These are phyloP conservation scores for Verbascum thapsus DNA, from an alignment of 257 asterid genomes.

Conservation along the genomic window DNA sequence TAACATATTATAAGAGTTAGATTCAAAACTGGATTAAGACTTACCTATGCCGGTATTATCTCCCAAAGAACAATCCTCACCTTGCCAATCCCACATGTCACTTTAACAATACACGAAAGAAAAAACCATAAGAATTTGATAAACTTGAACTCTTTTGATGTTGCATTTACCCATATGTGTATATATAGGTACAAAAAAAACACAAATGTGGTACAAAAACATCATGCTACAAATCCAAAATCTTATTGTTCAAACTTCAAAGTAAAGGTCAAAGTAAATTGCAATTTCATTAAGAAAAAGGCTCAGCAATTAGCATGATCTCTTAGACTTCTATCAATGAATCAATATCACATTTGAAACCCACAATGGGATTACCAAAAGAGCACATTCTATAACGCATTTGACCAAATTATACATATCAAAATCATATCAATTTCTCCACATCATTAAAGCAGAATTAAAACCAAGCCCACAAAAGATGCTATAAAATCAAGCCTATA, in stretches of 20 bases:
- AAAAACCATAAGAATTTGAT: constrained; percentile 10
- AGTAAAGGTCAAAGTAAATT: constrained; percentile 1
- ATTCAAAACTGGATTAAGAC: constrained; percentile 22
- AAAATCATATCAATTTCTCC: neutral
- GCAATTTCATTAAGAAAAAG: neutral
- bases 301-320: constrained; percentile 2
- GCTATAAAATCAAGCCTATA: constrained; percentile 27
- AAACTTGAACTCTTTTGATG: constrained; percentile 11
- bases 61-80: constrained; percentile 50
- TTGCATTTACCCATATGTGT: constrained; percentile 1
- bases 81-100: constrained; percentile 73
- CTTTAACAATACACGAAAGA: constrained; percentile 29
- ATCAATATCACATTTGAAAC: constrained; percentile 12
- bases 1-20: constrained; percentile 8
- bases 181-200: neutral
- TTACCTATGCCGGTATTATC: constrained; percentile 60
- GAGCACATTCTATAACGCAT: neutral
- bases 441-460: constrained; percentile 23
- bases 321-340: constrained; percentile 20
- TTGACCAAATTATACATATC: constrained; percentile 11
- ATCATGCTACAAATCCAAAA: neutral
- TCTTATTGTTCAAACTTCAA: constrained; percentile 4
- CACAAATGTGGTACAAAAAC: neutral
- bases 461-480: constrained; percentile 28
- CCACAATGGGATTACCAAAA: neutral